These are phyloP conservation scores for Talaromyces trachyspermus DNA, from an alignment of 495 filamentous ascomycete species.

Conservation along the genomic window DNA sequence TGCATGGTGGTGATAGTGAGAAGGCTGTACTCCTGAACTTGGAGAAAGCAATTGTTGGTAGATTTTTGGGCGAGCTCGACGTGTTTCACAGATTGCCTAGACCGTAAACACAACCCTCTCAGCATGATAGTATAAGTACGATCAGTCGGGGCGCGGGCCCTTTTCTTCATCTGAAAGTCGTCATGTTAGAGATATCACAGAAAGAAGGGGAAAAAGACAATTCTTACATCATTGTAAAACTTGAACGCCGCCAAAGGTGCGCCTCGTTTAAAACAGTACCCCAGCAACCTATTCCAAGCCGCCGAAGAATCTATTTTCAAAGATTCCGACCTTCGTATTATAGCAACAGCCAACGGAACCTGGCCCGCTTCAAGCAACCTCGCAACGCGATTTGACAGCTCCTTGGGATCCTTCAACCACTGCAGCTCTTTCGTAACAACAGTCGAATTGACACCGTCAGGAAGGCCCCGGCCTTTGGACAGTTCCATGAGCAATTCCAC, in stretches of 20 bases:
- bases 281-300: conserved; percentile 82
- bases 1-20: conserved; percentile 78
- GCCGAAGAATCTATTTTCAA: conserved; percentile 53
- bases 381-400: conserved; percentile 56
- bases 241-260: conserved; percentile 57
- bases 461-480: background rate
- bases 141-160: conserved; percentile 62
- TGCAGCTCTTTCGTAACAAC: conserved; percentile 46
- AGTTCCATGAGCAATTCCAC: conserved; percentile 4
- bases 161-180: conserved; percentile 80
- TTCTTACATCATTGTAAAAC: conserved; percentile 73
- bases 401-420: conserved; percentile 58
- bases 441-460: conserved; percentile 11
- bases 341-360: conserved; percentile 51
- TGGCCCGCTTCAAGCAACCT: conserved; percentile 46
- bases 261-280: conserved; percentile 55
- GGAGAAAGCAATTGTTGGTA: conserved; percentile 62
- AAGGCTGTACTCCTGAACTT: conserved; percentile 52
- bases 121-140: conserved; percentile 80
- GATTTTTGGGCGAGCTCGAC: conserved; percentile 56
- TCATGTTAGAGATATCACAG: background rate
- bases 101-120: conserved; percentile 56
- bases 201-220: background rate
- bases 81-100: conserved; percentile 35
- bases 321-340: conserved; percentile 59